Percentiles rank a stretch among this genome's conserved stretches.
Conservation (phyloP, 129 eudicot species). For the Apium graveolens region DNA sequence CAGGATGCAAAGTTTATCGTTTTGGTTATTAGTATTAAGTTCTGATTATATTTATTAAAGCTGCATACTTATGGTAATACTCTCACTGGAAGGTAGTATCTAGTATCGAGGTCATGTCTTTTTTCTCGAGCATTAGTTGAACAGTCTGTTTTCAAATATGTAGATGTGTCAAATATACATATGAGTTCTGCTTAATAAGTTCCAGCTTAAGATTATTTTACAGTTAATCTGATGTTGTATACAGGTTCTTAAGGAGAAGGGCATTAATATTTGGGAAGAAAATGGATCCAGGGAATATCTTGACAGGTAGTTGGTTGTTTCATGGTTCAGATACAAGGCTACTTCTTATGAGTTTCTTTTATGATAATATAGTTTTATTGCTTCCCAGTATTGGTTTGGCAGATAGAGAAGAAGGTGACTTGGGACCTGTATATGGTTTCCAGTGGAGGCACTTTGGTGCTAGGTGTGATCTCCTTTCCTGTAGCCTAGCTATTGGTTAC, state of each 20-base stretch:
- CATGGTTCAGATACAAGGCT: neutral
- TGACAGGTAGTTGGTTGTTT: slow-evolving; percentile 44
- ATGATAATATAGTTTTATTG: too few species aligned
- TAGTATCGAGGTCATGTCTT: neutral
- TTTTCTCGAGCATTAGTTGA: neutral
- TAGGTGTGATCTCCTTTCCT: slow-evolving; percentile 32
- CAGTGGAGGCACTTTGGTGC: slow-evolving; percentile 99
- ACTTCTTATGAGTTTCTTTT: too few species aligned
- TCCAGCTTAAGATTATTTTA: neutral
- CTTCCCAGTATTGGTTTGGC: slow-evolving; percentile 64
- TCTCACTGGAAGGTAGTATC: neutral
- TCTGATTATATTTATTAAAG: neutral
- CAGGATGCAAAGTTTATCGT: too few species aligned
- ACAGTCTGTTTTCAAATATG: neutral
- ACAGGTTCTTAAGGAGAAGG: slow-evolving; percentile 79
- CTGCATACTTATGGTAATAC: neutral
- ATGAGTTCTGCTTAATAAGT: neutral
- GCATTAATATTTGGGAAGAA: slow-evolving; percentile 93
- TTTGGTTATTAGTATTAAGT: neutral
- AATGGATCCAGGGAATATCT: slow-evolving; percentile 89
- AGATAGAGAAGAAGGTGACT: slow-evolving; percentile 92
- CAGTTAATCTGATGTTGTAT: neutral
- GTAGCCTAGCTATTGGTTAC: neutral
- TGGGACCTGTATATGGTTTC: slow-evolving; percentile 91
- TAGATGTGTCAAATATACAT: neutral